A percentile compares a stretch with the other conserved stretches of the same genome.
Conservation (phyloP, 768 basidiomycete genomes). For the Paxillus involutus region DNA sequence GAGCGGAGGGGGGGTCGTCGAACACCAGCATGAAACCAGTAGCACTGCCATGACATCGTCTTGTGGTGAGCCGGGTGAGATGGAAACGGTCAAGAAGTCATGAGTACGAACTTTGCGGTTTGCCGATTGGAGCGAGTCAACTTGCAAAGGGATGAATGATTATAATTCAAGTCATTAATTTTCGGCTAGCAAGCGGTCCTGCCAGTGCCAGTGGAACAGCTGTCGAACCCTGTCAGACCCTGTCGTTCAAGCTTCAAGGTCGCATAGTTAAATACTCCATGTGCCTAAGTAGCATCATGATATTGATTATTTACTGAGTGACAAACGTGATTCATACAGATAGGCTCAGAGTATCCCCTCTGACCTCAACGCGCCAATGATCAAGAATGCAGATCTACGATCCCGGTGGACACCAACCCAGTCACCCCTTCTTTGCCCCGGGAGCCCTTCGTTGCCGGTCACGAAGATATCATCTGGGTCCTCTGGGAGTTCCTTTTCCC, state of each 20-base stretch:
- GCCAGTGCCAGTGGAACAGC: too few relatives aligned
- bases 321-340: background rate
- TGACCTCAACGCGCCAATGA: slow-evolving; percentile 71
- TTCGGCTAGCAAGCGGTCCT: too few relatives aligned
- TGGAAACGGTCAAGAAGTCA: background rate
- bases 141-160: background rate
- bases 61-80: slow-evolving; percentile 2
- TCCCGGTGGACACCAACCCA: slow-evolving; percentile 82
- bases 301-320: background rate
- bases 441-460: slow-evolving; percentile 55
- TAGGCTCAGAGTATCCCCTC: slow-evolving; percentile 60
- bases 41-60: slow-evolving; percentile 27
- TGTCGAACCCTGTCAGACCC: too few relatives aligned
- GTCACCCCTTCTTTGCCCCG: slow-evolving; percentile 53
- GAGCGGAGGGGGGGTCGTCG: background rate
- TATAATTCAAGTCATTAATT: too few relatives aligned
- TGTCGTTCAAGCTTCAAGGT: too few relatives aligned
- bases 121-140: background rate
- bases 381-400: slow-evolving; percentile 74
- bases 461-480: slow-evolving; percentile 58
- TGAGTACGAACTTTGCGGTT: slow-evolving; percentile 1
- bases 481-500: slow-evolving; percentile 18
- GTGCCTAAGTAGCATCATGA: too few relatives aligned
- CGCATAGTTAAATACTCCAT: background rate
- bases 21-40: slow-evolving; percentile 4